phyloP scores from a whole-genome alignment of 169 alveolate genomes.

The Plasmodium chabaudi region DNA sequence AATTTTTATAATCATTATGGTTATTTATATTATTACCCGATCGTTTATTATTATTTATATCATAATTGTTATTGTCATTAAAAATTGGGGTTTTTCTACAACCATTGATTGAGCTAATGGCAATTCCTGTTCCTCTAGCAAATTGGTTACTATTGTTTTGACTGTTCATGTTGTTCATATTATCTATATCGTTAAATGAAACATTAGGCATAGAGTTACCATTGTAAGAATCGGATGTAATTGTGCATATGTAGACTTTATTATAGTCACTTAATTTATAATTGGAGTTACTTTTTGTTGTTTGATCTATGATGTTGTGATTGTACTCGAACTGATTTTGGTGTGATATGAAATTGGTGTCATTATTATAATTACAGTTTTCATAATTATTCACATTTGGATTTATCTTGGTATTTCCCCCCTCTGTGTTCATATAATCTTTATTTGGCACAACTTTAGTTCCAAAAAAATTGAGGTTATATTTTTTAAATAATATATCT shows the following conservation, averaged over 20 bases:
- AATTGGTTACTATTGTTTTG: background rate
- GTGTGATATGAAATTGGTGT: background rate
- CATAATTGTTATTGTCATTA: too few relatives aligned
- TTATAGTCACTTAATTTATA: background rate
- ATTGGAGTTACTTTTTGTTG: background rate
- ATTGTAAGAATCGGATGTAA: background rate
- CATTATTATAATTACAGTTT: background rate
- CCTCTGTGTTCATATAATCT: background rate
- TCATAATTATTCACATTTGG: background rate
- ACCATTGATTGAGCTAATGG: background rate
- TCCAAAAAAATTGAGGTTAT: constrained; percentile 54
- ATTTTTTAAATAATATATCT: constrained; percentile 47
- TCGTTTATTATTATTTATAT: too few relatives aligned
- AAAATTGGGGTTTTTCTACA: background rate
- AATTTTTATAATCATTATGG: background rate
- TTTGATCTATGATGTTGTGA: background rate
- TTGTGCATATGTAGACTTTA: background rate
- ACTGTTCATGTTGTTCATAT: constrained; percentile 3
- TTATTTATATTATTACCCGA: background rate
- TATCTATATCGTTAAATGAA: background rate
- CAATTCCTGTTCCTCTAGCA: background rate
- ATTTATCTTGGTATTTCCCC: too few relatives aligned
- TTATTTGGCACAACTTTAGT: constrained; percentile 30
- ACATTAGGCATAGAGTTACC: background rate
- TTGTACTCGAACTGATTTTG: background rate